A percentile compares a stretch with the other conserved stretches of the same genome.
Evolutionary conservation across 192 early-diverging fungal species (phyloP).

Genomic region (Podila minutissima): DNA sequence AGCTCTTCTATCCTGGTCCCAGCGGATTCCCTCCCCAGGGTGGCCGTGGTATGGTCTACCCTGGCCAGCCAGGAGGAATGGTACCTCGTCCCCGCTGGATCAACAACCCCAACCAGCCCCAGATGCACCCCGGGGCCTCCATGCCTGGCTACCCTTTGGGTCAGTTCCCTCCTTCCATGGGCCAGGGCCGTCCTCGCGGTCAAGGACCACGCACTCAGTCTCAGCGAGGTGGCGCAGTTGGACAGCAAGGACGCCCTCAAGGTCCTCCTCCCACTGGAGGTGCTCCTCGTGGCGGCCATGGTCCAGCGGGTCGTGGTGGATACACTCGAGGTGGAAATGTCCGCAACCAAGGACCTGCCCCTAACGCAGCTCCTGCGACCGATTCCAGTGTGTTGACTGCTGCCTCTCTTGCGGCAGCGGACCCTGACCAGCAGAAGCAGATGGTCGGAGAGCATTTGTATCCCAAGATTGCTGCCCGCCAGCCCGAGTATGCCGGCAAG

Average conservation of each 20-base stretch:
- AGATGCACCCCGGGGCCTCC: constrained; percentile 43
- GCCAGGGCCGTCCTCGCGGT: constrained; percentile 56
- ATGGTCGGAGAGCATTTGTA: constrained; percentile 97
- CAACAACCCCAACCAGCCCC: constrained; percentile 20
- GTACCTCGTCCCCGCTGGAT: constrained; percentile 52
- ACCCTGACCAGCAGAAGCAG: constrained; percentile 93
- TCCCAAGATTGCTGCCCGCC: constrained; percentile 78
- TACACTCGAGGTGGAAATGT: constrained; percentile 30
- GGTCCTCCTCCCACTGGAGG: constrained; percentile 13
- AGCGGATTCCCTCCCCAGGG: constrained; percentile 52
- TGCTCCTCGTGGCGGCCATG: constrained; percentile 9
- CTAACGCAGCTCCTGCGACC: constrained; percentile 39
- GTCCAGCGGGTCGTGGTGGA: constrained; percentile 27
- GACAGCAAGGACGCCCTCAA: constrained; percentile 22
- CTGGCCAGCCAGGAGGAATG: constrained; percentile 47
- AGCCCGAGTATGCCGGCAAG: constrained; percentile 90
- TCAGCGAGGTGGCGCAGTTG: constrained; percentile 3
- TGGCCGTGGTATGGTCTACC: constrained; percentile 45
- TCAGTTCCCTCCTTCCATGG: constrained; percentile 51
- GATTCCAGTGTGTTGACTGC: constrained; percentile 66
- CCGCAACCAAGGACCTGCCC: constrained; percentile 14
- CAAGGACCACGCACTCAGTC: constrained; percentile 23
- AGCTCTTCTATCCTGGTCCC: constrained; percentile 41
- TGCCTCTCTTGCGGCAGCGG: constrained; percentile 82
- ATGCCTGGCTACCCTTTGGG: constrained; percentile 35